phyloP scores from a whole-genome alignment of 345 rosid species.

The Psidium guajava region DNA sequence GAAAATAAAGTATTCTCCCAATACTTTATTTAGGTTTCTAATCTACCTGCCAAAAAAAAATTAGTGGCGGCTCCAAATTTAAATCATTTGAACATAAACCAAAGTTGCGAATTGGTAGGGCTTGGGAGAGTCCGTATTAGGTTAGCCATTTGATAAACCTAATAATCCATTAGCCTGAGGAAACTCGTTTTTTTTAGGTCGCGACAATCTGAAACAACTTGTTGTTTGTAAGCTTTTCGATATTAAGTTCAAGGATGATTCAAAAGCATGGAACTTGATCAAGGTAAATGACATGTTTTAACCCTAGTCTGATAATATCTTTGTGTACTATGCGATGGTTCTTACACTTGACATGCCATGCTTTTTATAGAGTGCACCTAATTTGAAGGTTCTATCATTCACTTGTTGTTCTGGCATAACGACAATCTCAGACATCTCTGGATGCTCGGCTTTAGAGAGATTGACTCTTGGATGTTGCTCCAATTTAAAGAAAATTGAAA shows the following conservation, averaged over 20 bases:
- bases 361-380: neutral
- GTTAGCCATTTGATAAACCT: too few species aligned
- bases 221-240: neutral
- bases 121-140: too few species aligned
- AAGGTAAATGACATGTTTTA: neutral
- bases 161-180: too few species aligned
- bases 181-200: too few species aligned
- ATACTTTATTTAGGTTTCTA: too few species aligned
- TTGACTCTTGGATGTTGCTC: rapidly evolving
- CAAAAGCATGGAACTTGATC: neutral
- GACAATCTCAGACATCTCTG: neutral
- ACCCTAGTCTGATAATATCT: neutral
- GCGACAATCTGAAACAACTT: neutral
- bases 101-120: too few species aligned
- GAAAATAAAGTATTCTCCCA: too few species aligned
- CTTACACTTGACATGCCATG: neutral
- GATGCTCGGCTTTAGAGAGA: neutral
- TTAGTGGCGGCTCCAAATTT: too few species aligned
- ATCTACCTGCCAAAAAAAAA: too few species aligned
- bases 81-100: too few species aligned
- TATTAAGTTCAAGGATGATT: neutral
- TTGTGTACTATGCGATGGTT: neutral
- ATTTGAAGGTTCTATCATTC: neutral
- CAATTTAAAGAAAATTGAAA: neutral
- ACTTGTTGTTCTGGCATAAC: rapidly evolving